Evolutionary conservation across 78 protist species (phyloP).

Genomic region (Bigelowiella natans): DNA sequence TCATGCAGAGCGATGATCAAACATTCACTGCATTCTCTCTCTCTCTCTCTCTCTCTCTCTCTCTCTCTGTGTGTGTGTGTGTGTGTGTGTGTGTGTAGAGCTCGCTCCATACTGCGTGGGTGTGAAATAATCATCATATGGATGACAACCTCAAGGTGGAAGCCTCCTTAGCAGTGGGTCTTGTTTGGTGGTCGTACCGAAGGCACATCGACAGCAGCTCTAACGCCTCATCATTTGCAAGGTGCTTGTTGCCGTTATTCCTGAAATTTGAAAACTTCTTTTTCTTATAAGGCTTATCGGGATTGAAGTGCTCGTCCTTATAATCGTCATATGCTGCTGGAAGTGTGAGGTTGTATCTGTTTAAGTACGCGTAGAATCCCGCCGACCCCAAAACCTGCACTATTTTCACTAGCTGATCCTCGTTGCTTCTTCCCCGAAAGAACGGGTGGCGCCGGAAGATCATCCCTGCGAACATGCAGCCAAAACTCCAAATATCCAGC

Average conservation of each 20-base stretch:
- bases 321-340: slow-evolving; percentile 53
- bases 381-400: slow-evolving; percentile 67
- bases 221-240: slow-evolving; percentile 73
- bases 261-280: neutral
- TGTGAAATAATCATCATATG: no score
- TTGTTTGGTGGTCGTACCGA: slow-evolving; percentile 32
- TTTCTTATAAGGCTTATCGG: neutral
- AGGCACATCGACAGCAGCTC: slow-evolving; percentile 86
- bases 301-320: slow-evolving; percentile 46
- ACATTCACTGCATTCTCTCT: no score
- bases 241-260: neutral
- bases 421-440: slow-evolving; percentile 96
- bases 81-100: no score
- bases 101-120: no score
- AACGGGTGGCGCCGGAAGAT: slow-evolving; percentile 92
- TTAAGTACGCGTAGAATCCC: slow-evolving; percentile 46
- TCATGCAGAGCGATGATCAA: no score
- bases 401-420: slow-evolving; percentile 97
- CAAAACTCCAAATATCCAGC: slow-evolving; percentile 95
- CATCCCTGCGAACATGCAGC: slow-evolving; percentile 97
- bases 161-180: slow-evolving; percentile 15
- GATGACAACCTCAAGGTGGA: no score
- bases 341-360: slow-evolving; percentile 80
- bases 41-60: no score
- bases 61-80: no score